Percentiles rank a stretch among this genome's conserved stretches.
Evolutionary conservation across 805 yeast genomes (phyloP).

Genomic region (Myxozyma sirexii): DNA sequence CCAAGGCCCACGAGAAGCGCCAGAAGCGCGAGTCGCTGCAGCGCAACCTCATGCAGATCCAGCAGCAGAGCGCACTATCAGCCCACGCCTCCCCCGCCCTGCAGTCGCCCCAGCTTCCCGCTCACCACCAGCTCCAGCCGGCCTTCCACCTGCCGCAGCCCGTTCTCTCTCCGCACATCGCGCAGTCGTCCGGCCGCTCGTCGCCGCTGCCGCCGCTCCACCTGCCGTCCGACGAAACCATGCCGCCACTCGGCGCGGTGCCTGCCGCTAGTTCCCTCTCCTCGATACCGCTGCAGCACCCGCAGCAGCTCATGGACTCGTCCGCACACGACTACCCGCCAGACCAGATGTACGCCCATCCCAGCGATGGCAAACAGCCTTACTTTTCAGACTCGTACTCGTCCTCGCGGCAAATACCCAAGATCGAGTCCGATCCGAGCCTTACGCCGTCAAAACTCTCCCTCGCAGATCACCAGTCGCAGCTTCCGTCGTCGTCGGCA

Average conservation of each 20-base stretch:
- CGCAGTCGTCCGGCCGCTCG: not conserved
- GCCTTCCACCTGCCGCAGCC: slow-evolving; percentile 4
- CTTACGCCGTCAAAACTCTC: not conserved
- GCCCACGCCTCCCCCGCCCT: slow-evolving; percentile 1
- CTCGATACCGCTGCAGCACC: not conserved
- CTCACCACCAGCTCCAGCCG: slow-evolving; percentile 7
- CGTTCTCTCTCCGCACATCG: not conserved
- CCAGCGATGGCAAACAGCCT: not conserved
- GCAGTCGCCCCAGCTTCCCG: not conserved
- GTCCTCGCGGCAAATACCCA: not conserved
- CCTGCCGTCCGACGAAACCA: not conserved
- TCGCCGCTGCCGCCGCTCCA: not conserved
- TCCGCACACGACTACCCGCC: not conserved
- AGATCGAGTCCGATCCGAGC: not conserved
- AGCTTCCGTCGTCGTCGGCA: not conserved
- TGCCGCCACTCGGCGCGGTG: not conserved
- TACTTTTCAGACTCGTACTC: not conserved
- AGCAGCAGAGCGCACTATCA: slow-evolving; percentile 13
- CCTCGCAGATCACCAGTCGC: not conserved
- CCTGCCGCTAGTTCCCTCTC: not conserved
- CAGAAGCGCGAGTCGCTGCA: slow-evolving; percentile 32
- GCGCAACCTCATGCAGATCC: slow-evolving; percentile 6
- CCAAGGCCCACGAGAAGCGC: slow-evolving; percentile 37
- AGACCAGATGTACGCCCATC: not conserved
- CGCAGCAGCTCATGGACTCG: not conserved